Evolutionary conservation across 2,329 filamentous ascomycete genomes (phyloP), one percentile per base, ranked within the genome.

Genomic region (Colletotrichum sp.): DNA sequence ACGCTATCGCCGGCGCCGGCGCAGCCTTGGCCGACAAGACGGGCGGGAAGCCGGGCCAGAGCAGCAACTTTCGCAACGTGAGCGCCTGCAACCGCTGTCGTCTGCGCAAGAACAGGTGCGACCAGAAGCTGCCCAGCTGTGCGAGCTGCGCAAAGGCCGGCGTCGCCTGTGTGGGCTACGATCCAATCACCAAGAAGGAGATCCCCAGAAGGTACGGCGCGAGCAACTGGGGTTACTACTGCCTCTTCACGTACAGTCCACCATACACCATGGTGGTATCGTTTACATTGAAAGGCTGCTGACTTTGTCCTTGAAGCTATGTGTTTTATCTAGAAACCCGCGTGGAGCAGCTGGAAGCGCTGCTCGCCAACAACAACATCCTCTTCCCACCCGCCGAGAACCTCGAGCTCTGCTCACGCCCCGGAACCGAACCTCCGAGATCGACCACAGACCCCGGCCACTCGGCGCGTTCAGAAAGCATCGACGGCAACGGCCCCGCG

Each of bases 21-120:
- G 81, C 81, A 52, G 79, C 81, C 28, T 77, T 82, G 39, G 79
- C 83, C 66, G 77, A 80, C 28, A 79, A 81, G 71, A 6, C 49
- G 26, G 80, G 80, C 68, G 81, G 82, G 67, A 92, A 90, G 80
- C 84, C 87, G 16, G 89, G 89, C 12, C 90, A 92, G 83, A 92
- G 90, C 83, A 92, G 89, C 83, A 93, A 89, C 79, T 96, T 96
- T 82, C 93, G 95, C 80, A 96, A 96, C 84, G 96, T 99, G 78
- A 98, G 95, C 84, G 96, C 96, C 72, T 99, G 96, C 86, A 98
- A 98, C 87, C 92, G 96, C 55, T 99, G 96, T 85, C 92, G 96
- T 62, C 87, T 98, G 83, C 92, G 96, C 81, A 99, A 99, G 89
- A 99, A 98, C 83, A 91, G 96, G 69, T 99, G 96, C 86, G 96